Conservation (phyloP, 192 early-diverging fungal species). For the Umbelopsis isabellina region DNA sequence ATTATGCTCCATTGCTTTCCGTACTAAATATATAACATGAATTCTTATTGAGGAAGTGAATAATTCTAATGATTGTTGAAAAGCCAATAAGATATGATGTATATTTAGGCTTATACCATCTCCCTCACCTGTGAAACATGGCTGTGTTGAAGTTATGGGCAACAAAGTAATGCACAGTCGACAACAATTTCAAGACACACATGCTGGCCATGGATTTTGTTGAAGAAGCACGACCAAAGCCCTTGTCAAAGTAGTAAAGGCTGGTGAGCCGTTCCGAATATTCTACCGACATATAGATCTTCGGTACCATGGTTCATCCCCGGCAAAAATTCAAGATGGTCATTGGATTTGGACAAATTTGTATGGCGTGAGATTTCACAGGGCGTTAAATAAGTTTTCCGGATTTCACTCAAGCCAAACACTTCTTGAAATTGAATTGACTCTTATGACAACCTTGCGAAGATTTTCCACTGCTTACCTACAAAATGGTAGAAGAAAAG, state of each 20-base stretch:
- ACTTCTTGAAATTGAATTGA: background rate
- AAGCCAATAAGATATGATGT: too few species aligned
- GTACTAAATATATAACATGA: too few species aligned
- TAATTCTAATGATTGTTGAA: too few species aligned
- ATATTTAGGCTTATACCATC: too few species aligned
- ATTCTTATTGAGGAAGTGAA: too few species aligned
- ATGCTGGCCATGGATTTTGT: background rate
- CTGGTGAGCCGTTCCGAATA: background rate
- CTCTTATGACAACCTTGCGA: conserved; percentile 5
- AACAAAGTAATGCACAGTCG: background rate
- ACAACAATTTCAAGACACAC: background rate
- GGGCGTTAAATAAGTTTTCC: background rate
- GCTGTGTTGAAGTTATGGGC: background rate
- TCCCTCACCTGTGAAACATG: too few species aligned
- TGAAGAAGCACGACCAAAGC: background rate
- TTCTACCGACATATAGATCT: background rate
- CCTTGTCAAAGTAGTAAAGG: background rate
- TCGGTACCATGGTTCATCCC: conserved; percentile 14
- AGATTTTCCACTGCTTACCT: conserved; percentile 9
- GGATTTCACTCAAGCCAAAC: background rate
- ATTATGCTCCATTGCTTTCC: too few species aligned
- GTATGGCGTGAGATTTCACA: conserved; percentile 5
- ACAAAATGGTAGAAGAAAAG: conserved; percentile 8
- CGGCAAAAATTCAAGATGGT: background rate
- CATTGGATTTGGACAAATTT: background rate